Evolutionary conservation across 2,329 filamentous ascomycete species (phyloP), one percentile per base, ranked within the genome.

Genomic region (Lasiodiplodia sp.): DNA sequence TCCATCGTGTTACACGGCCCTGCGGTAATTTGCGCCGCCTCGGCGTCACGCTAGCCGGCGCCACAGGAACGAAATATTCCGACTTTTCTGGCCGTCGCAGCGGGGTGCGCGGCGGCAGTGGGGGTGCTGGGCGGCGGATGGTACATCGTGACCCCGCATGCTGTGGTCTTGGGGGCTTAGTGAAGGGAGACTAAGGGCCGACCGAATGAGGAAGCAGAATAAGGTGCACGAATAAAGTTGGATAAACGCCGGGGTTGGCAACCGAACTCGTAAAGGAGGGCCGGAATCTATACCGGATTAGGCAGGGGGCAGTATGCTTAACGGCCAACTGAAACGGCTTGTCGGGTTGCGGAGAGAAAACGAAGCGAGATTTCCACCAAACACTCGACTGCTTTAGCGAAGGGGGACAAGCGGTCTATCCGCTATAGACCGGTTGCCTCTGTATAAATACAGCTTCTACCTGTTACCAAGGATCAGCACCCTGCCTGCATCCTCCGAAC

Each of bases 211-310:
- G 58, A 14, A 52, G 28, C 31, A 52, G 14, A 25, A 38, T 52
- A 64, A 53, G 60, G 28, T 52, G 44, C 60, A 40, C 60, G 60
- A 52, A 64, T 64, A 64, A 38, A 38, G 60, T 64, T 64, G 18
- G 5, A 31, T n/a, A 44, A 38, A 49, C 23, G 40, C 31, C 31
- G 21, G 47, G 28, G 12, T 7, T 12, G 23, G 34, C 21, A n/a
- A 7, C 47, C 60, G 2, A 38, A 64, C 14, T 1, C n/a, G 60
- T 38, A 38, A 38, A 38, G 44, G 21, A 52, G 31, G 2, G 12
- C 18, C 60, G 60, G 44, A 23, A 18, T 18, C 47, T 11, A 18
- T 49, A n/a, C 60, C 60, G 18, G 1, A 64, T 52, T 3, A 4
- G 60, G 60, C 4, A 64, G 47, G n/a, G 23, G 28, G 25, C n/a